Conservation (phyloP, 176 grass and related monocot genomes). For the Poa pratensis region DNA sequence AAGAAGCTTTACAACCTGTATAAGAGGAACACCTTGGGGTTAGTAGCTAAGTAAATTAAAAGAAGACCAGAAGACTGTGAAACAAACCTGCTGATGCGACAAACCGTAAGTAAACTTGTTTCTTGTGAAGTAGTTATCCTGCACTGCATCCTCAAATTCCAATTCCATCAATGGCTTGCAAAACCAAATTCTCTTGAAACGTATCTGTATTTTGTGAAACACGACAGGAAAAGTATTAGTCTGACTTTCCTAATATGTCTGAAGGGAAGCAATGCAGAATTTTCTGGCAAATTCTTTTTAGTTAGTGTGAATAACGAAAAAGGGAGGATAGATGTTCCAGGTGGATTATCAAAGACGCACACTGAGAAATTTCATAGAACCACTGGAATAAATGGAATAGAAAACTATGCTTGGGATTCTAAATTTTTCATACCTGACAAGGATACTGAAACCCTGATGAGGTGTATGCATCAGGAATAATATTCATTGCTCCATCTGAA, state of each 20-base stretch:
- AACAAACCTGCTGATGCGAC: slow-evolving; percentile 55
- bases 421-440: slow-evolving; percentile 51
- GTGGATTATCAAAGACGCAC: neutral
- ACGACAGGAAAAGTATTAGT: slow-evolving; percentile 9
- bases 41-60: slow-evolving; percentile 33
- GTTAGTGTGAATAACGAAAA: slow-evolving; percentile 5
- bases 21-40: slow-evolving; percentile 38
- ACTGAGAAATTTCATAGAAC: slow-evolving; percentile 1
- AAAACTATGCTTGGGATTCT: slow-evolving; percentile 19
- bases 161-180: slow-evolving; percentile 56
- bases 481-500: slow-evolving; percentile 63
- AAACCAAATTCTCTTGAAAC: slow-evolving; percentile 67
- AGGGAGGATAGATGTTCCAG: neutral
- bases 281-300: neutral
- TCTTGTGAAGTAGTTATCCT: slow-evolving; percentile 24
- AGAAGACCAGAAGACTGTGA: slow-evolving; percentile 29
- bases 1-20: slow-evolving; percentile 61
- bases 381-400: neutral
- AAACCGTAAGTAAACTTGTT: slow-evolving; percentile 49
- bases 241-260: neutral
- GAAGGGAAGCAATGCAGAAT: neutral
- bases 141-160: slow-evolving; percentile 49
- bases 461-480: slow-evolving; percentile 60
- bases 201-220: slow-evolving; percentile 50
- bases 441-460: slow-evolving; percentile 46